phyloP scores from a whole-genome alignment of 1,139 yeast genomes.

The Blastobotrys ciferrii region DNA sequence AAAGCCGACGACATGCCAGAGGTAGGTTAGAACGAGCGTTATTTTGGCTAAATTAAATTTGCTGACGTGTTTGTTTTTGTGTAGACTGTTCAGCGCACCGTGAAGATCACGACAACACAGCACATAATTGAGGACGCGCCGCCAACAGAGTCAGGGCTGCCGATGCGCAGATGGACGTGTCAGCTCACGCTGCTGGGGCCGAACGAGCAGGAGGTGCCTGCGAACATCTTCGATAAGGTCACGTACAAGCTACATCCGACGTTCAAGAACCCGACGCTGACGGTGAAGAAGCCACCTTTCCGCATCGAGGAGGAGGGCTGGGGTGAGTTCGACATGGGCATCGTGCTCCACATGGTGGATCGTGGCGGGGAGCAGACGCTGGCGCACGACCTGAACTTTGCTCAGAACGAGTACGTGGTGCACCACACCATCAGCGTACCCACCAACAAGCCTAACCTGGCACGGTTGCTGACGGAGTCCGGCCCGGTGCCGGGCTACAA shows the following conservation, averaged over 20 bases:
- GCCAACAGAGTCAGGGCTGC: slow-evolving; percentile 84
- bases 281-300: slow-evolving; percentile 83
- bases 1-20: slow-evolving; percentile 19
- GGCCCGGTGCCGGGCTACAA: slow-evolving; percentile 66
- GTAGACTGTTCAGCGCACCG: slow-evolving; percentile 68
- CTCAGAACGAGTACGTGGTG: slow-evolving; percentile 68
- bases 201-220: slow-evolving; percentile 81
- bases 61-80: background rate
- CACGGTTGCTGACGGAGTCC: slow-evolving; percentile 70
- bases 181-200: slow-evolving; percentile 72
- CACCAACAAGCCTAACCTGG: slow-evolving; percentile 68
- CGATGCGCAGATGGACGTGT: slow-evolving; percentile 94
- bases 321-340: slow-evolving; percentile 95
- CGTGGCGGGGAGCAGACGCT: slow-evolving; percentile 85
- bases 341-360: slow-evolving; percentile 74
- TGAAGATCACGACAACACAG: slow-evolving; percentile 86
- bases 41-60: background rate
- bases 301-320: slow-evolving; percentile 91
- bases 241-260: slow-evolving; percentile 95
- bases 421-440: slow-evolving; percentile 80
- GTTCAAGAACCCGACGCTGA: slow-evolving; percentile 80
- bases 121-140: slow-evolving; percentile 80
- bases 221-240: slow-evolving; percentile 85
- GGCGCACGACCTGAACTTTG: slow-evolving; percentile 85
- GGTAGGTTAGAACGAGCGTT: slow-evolving; percentile 12